Evolutionary conservation across 2,329 filamentous ascomycete genomes (phyloP), one percentile per base, ranked within the genome.

Genomic region (Penicillium sp.): DNA sequence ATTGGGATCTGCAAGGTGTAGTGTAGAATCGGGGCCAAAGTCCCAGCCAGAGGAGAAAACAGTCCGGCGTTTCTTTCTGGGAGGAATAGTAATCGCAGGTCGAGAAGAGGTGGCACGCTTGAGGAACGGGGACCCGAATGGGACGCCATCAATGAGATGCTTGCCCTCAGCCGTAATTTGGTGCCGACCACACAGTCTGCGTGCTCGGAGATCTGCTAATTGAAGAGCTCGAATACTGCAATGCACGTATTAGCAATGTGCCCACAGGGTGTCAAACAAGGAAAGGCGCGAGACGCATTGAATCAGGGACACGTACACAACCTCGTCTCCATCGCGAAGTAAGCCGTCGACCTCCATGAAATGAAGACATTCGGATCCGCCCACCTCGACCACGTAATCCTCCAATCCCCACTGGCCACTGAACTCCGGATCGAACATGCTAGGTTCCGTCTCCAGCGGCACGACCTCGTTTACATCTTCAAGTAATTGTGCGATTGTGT

Each of bases 351-450:
- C 77, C 16, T 79, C 75, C 64, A 88, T 85, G 60, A 88, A 97
- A 70, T 96, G 91, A 46, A 96, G 70, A 59, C 88, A 93, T 69
- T 97, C 91, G 56, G 87, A 96, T 37, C 79, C 82, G n/a, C 77
- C 77, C 3, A 95, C 76, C 67, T 94, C 87, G 24, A 95, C 87
- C 7, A 80, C 80, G 67, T 97, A 97, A 64, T 96, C 88, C 61
- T 96, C 90, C 3, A 95, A 71, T 0, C 88, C 89, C 88, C 89
- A 95, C 49, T 89, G 65, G 7, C 70, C 69, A 39, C 67, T 68
- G 32, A 52, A 59, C 29, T 66, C 64, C 7, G 60, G 52, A 35
- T 64, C 62, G 31, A 63, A 60, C 22, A 58, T 46, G 16, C 48
- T 61, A 2, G 62, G 59, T 32, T 77, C 77, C 46, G 84, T 82